Evolutionary conservation across 106 monocot species (phyloP).

Genomic region (Triglochin maritima): DNA sequence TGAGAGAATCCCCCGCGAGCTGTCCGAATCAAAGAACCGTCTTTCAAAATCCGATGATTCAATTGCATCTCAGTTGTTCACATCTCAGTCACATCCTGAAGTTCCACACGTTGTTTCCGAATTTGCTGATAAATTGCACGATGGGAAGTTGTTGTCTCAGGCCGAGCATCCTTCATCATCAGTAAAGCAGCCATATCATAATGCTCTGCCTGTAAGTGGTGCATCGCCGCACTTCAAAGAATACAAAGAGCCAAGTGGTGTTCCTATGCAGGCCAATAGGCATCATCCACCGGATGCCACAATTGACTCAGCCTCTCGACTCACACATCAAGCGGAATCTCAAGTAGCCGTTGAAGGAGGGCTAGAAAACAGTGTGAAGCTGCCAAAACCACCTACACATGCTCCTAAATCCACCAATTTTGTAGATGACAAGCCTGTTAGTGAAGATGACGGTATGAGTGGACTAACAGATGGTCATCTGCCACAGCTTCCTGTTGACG

Average conservation of each 20-base stretch:
- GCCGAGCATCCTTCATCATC: slow-evolving; percentile 19
- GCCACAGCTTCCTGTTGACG: slow-evolving; percentile 6
- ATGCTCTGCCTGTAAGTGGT: slow-evolving; percentile 29
- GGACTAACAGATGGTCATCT: background rate
- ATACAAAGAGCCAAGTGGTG: slow-evolving; percentile 32
- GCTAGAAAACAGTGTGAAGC: too few relatives aligned
- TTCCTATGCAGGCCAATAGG: slow-evolving; percentile 16
- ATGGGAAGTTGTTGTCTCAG: slow-evolving; percentile 29
- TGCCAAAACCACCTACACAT: too few relatives aligned
- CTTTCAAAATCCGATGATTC: slow-evolving; percentile 89
- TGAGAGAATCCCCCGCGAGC: slow-evolving; percentile 75
- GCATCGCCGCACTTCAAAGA: slow-evolving; percentile 42
- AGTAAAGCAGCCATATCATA: slow-evolving; percentile 22
- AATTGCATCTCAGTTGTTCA: slow-evolving; percentile 53
- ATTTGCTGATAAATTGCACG: slow-evolving; percentile 32
- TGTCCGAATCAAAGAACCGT: slow-evolving; percentile 47
- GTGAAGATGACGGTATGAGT: background rate
- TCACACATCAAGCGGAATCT: slow-evolving; percentile 4
- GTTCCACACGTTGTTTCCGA: slow-evolving; percentile 42
- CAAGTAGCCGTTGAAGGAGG: background rate
- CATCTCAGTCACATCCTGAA: slow-evolving; percentile 42
- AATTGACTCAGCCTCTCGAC: background rate
- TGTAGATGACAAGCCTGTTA: background rate
- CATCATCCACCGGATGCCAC: background rate
- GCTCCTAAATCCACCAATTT: background rate